Evolutionary conservation across 75 land plant species (phyloP).

Genomic region (Selaginella moellendorffii): DNA sequence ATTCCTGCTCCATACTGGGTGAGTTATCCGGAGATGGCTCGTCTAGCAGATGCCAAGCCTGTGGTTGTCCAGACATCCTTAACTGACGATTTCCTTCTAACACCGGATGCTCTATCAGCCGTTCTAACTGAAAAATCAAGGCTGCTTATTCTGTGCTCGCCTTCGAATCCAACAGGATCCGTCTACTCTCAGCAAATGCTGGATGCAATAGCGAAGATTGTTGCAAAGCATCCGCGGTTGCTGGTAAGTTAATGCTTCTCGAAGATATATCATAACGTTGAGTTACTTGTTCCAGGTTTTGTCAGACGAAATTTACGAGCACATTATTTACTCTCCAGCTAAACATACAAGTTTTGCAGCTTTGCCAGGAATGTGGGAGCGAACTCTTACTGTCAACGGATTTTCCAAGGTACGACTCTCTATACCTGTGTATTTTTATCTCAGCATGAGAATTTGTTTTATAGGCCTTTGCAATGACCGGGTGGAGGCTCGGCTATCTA

Average conservation of each 20-base stretch:
- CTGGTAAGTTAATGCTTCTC: slow-evolving; percentile 33
- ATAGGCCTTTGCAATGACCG: slow-evolving; percentile 99
- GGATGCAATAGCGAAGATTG: slow-evolving; percentile 73
- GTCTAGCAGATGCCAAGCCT: slow-evolving; percentile 81
- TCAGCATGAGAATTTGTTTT: not conserved
- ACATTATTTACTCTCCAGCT: slow-evolving; percentile 86
- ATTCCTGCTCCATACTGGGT: slow-evolving; percentile 96
- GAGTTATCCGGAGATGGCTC: slow-evolving; percentile 93
- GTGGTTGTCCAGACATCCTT: slow-evolving; percentile 58
- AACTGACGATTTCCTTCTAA: slow-evolving; percentile 62
- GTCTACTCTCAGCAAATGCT: slow-evolving; percentile 60
- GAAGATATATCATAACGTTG: not conserved
- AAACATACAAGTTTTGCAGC: slow-evolving; percentile 91
- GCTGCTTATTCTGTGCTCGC: slow-evolving; percentile 72
- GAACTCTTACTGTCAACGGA: slow-evolving; percentile 91
- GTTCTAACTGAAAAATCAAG: slow-evolving; percentile 75
- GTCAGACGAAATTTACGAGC: slow-evolving; percentile 97
- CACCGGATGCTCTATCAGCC: slow-evolving; percentile 60
- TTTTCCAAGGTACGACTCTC: slow-evolving; percentile 67
- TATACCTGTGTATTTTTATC: not conserved
- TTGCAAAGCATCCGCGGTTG: slow-evolving; percentile 77
- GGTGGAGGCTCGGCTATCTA: slow-evolving; percentile 97
- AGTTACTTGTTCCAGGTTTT: slow-evolving; percentile 48
- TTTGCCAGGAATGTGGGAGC: slow-evolving; percentile 94
- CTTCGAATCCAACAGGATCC: slow-evolving; percentile 97